phyloP scores from a whole-genome alignment of 2,329 filamentous ascomycete genomes.

The Arthrobotrys megalospora region DNA sequence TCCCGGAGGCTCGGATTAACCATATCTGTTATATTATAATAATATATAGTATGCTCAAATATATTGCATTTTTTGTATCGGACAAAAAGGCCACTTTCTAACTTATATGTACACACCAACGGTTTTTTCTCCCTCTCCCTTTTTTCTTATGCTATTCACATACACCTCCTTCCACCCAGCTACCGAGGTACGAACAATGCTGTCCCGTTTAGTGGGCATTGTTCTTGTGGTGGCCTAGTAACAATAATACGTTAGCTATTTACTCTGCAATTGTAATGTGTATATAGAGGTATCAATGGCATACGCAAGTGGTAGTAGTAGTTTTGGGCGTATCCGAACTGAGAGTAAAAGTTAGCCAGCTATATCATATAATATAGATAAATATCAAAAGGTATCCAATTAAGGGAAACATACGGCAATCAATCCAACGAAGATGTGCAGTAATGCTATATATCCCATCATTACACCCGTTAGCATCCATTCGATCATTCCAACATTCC shows the following conservation, averaged over 20 bases:
- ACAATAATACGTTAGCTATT: conserved; percentile 42
- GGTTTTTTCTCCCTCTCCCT: background rate
- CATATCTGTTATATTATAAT: too few species aligned
- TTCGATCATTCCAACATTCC: conserved; percentile 59
- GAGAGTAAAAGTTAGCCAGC: conserved; percentile 21
- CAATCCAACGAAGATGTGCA: conserved; percentile 85
- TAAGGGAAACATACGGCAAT: conserved; percentile 69
- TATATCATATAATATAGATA: conserved; percentile 4
- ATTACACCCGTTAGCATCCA: conserved; percentile 26
- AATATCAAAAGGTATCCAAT: background rate
- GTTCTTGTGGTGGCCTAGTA: conserved; percentile 98
- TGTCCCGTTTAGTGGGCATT: conserved; percentile 84
- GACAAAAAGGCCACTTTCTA: conserved; percentile 18
- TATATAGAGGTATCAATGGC: background rate
- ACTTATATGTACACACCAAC: conserved; percentile 38
- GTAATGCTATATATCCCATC: conserved; percentile 76
- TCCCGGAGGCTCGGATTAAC: too few species aligned
- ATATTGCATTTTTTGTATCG: conserved; percentile 24
- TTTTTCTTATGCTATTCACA: conserved; percentile 12
- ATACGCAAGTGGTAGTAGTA: conserved; percentile 99
- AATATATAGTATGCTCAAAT: background rate
- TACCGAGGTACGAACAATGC: background rate
- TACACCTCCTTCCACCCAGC: background rate
- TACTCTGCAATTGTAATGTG: background rate
- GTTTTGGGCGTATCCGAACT: conserved; percentile 92